Conservation (phyloP, 108 stramenopile species). For the Nitzschia palea region DNA sequence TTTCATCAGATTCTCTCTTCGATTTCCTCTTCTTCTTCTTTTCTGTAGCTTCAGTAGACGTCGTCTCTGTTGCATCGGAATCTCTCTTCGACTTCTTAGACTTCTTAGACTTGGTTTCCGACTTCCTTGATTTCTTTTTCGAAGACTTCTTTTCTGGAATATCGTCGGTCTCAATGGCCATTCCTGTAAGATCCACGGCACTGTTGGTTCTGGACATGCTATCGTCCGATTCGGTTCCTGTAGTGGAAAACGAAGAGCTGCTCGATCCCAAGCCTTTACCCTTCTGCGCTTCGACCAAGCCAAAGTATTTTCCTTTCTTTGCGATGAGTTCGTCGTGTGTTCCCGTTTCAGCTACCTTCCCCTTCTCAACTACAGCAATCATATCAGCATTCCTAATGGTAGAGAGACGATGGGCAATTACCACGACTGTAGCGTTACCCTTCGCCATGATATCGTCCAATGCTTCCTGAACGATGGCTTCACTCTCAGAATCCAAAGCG, state of each 20-base stretch:
- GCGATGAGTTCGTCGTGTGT: conserved; percentile 81
- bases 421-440: conserved; percentile 57
- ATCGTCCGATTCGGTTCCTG: background rate
- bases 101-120: background rate
- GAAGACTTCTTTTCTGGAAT: background rate
- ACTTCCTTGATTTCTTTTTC: background rate
- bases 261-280: conserved; percentile 4
- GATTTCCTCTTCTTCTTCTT: too few species aligned
- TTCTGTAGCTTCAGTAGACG: too few species aligned
- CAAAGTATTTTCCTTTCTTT: conserved; percentile 28
- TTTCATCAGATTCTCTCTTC: too few species aligned
- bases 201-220: conserved; percentile 5
- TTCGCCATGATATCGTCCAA: conserved; percentile 48
- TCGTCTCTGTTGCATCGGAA: too few species aligned
- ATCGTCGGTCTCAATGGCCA: background rate
- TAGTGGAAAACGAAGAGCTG: background rate
- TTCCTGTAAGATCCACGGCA: background rate
- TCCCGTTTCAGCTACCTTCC: conserved; percentile 84
- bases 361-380: conserved; percentile 81
- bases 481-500: conserved; percentile 77
- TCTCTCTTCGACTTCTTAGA: too few species aligned
- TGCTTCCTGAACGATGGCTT: conserved; percentile 79
- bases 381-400: conserved; percentile 85
- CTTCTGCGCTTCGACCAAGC: conserved; percentile 40
- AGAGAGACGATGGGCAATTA: conserved; percentile 90